Conservation (phyloP, 208 protist genomes). For the Leishmania mexicana region DNA sequence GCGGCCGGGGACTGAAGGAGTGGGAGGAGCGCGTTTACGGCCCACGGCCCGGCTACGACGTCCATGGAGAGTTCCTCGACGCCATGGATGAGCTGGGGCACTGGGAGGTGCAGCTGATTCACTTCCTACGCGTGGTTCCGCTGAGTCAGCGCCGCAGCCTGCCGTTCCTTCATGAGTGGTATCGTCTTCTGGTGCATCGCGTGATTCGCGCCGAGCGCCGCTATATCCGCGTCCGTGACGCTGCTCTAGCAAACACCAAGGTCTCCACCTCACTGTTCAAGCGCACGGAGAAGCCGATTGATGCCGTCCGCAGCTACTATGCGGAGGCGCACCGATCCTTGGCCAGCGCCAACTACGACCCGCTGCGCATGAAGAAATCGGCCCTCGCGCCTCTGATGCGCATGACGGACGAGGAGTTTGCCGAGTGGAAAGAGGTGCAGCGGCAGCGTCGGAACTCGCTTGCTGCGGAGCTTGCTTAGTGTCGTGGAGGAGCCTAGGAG, state of each 20-base stretch:
- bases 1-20: slow-evolving; percentile 41
- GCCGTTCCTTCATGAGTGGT: slow-evolving; percentile 78
- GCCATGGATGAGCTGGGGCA: slow-evolving; percentile 80
- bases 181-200: slow-evolving; percentile 71
- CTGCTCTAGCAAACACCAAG: slow-evolving; percentile 33
- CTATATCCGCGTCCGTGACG: slow-evolving; percentile 66
- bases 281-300: slow-evolving; percentile 61
- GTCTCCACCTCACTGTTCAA: slow-evolving; percentile 43
- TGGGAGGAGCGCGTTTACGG: slow-evolving; percentile 62
- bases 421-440: slow-evolving; percentile 64
- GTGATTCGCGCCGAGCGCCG: slow-evolving; percentile 74
- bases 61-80: slow-evolving; percentile 70
- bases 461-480: slow-evolving; percentile 52
- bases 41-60: slow-evolving; percentile 60
- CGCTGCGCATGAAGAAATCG: slow-evolving; percentile 80
- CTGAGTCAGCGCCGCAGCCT: slow-evolving; percentile 73
- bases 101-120: slow-evolving; percentile 69
- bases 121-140: slow-evolving; percentile 64
- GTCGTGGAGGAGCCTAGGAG: background rate
- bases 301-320: slow-evolving; percentile 66
- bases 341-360: slow-evolving; percentile 82
- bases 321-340: slow-evolving; percentile 78
- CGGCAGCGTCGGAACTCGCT: slow-evolving; percentile 59
- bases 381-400: slow-evolving; percentile 63
- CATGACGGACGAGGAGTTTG: slow-evolving; percentile 74